phyloP scores from a whole-genome alignment of 805 yeast genomes.

The Candida palmyrensis region DNA sequence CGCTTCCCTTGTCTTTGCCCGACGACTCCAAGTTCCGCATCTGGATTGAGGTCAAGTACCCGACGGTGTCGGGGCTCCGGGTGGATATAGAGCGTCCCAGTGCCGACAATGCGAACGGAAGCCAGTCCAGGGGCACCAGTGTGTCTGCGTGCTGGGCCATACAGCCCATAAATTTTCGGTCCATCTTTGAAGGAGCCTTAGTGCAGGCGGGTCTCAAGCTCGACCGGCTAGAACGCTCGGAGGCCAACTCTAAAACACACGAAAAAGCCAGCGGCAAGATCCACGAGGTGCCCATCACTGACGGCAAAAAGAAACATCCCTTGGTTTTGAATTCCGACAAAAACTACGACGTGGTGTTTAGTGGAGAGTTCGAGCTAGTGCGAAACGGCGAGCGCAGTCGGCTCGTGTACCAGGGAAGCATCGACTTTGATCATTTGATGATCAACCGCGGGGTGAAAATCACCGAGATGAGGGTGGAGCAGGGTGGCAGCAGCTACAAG shows the following conservation, averaged over 20 bases:
- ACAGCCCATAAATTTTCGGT: conserved; percentile 18
- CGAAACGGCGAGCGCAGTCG: conserved; percentile 14
- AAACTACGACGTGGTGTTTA: conserved; percentile 20
- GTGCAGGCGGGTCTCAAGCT: conserved; percentile 20
- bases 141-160: conserved; percentile 19
- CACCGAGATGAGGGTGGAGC: conserved; percentile 9
- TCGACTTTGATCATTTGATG: conserved; percentile 27
- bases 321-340: conserved; percentile 10
- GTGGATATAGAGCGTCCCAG: conserved; percentile 11
- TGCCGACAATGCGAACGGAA: no score
- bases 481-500: conserved; percentile 1
- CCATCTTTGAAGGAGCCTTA: conserved; percentile 14
- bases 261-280: conserved; percentile 20
- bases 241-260: conserved; percentile 19
- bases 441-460: conserved; percentile 29
- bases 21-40: conserved; percentile 12
- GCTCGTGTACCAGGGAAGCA: conserved; percentile 19
- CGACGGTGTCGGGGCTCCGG: conserved; percentile 26
- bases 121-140: conserved; percentile 1
- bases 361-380: conserved; percentile 18
- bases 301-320: conserved; percentile 3
- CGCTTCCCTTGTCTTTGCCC: conserved; percentile 12
- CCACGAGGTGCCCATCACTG: conserved; percentile 17
- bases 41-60: conserved; percentile 26
- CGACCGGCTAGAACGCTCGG: conserved; percentile 18